A percentile compares a stretch with the other conserved stretches of the same genome.
phyloP scores from a whole-genome alignment of 2,329 filamentous ascomycete species.

The Colletotrichum tofieldiae region DNA sequence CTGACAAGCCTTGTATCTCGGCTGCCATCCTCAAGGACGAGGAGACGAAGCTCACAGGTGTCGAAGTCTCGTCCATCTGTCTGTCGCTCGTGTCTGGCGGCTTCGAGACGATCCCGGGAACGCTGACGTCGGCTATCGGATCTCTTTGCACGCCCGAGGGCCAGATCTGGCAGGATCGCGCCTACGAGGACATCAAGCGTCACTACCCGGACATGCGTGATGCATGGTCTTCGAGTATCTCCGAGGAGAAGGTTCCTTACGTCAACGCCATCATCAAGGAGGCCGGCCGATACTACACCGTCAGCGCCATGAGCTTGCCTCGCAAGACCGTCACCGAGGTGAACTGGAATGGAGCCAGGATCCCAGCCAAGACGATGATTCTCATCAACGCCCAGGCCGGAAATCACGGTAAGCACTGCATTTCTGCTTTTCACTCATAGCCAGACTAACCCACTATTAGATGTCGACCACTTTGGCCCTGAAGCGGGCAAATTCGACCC shows the following conservation, averaged over 20 bases:
- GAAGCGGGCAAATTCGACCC: slow-evolving; percentile 75
- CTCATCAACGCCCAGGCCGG: slow-evolving; percentile 67
- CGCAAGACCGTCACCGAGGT: slow-evolving; percentile 82
- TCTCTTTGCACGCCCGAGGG: slow-evolving; percentile 79
- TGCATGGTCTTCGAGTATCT: slow-evolving; percentile 80
- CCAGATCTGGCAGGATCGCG: slow-evolving; percentile 78
- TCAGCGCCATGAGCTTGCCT: slow-evolving; percentile 85
- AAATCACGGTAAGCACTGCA: slow-evolving; percentile 57
- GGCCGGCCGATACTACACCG: slow-evolving; percentile 83
- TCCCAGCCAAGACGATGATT: slow-evolving; percentile 84
- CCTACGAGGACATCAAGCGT: slow-evolving; percentile 78
- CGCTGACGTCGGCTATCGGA: slow-evolving; percentile 84
- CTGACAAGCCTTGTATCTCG: slow-evolving; percentile 59
- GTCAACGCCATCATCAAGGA: slow-evolving; percentile 86
- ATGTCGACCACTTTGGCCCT: slow-evolving; percentile 79
- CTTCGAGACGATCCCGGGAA: slow-evolving; percentile 85
- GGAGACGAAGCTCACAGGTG: slow-evolving; percentile 62
- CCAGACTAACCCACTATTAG: slow-evolving; percentile 78
- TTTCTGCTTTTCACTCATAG: background rate
- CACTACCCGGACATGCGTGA: slow-evolving; percentile 79
- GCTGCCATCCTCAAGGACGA: slow-evolving; percentile 70
- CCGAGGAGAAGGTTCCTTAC: slow-evolving; percentile 84
- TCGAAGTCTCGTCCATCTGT: slow-evolving; percentile 85
- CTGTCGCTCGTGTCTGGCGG: slow-evolving; percentile 87
- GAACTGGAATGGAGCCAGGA: slow-evolving; percentile 74